Evolutionary conservation across 257 asterid species (phyloP).

Genomic region (Paulownia fortunei): DNA sequence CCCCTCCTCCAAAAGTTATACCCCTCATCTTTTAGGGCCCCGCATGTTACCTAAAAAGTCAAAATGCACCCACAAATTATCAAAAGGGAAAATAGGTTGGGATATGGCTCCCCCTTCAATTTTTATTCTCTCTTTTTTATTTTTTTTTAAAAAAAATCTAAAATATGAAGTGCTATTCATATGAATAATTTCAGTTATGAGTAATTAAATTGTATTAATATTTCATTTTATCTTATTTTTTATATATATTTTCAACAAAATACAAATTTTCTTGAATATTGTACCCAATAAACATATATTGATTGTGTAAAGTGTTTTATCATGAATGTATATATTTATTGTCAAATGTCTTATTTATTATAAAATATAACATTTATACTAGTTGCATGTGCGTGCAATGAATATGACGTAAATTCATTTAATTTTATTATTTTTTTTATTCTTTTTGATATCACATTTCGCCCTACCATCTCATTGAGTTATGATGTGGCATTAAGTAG

Average conservation of each 20-base stretch:
- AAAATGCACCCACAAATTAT: conserved; percentile 23
- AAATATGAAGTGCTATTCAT: neutral
- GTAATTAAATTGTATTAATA: neutral
- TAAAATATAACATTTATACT: no score
- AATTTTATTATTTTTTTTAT: no score
- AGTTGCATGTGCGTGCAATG: no score
- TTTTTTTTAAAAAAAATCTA: no score
- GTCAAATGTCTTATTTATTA: no score
- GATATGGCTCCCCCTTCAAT: conserved; percentile 17
- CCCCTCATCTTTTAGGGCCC: conserved; percentile 16
- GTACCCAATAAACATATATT: no score
- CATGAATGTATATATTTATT: no score
- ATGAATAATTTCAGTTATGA: neutral
- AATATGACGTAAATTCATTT: no score
- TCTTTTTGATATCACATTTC: neutral
- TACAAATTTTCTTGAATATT: no score
- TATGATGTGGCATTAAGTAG: conserved; percentile 31
- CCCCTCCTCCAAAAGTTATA: conserved; percentile 19
- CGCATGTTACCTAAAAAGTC: conserved; percentile 19
- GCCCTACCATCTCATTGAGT: conserved; percentile 19
- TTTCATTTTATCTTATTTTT: no score
- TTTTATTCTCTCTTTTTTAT: neutral
- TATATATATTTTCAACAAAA: no score
- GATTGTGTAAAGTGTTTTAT: no score
- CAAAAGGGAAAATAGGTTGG: neutral